These are phyloP conservation scores for Saprolegnia parasitica DNA, from an alignment of 352 stramenopile species.

Conservation along the genomic window DNA sequence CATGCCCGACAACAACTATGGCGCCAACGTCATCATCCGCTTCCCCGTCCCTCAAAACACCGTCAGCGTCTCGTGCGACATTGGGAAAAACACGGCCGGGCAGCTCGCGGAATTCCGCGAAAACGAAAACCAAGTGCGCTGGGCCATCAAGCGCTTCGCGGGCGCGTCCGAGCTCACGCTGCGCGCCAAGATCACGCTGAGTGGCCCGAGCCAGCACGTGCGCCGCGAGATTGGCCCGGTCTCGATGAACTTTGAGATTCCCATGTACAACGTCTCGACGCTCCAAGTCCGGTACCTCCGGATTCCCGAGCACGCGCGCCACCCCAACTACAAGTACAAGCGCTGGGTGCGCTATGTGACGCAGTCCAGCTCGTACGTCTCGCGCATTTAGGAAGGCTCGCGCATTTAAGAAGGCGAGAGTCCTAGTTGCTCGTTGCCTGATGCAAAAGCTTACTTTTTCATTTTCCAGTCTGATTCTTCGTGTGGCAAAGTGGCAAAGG, in stretches of 20 bases:
- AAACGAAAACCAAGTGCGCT: constrained; percentile 93
- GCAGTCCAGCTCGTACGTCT: constrained; percentile 97
- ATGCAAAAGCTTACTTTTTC: constrained; percentile 1
- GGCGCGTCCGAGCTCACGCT: constrained; percentile 94
- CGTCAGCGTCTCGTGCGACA: constrained; percentile 71
- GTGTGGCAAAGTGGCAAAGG: not conserved
- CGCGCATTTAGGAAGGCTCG: constrained; percentile 80
- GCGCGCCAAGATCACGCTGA: constrained; percentile 87
- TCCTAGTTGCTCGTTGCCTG: too few species aligned
- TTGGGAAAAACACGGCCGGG: constrained; percentile 61
- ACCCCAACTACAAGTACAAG: constrained; percentile 97
- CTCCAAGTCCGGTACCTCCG: constrained; percentile 97
- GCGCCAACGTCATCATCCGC: constrained; percentile 93
- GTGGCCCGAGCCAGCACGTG: constrained; percentile 60
- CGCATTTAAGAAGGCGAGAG: constrained; percentile 85
- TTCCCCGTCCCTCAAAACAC: constrained; percentile 90
- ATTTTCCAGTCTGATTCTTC: constrained; percentile 18
- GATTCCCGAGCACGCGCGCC: constrained; percentile 92
- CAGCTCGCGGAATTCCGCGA: constrained; percentile 94
- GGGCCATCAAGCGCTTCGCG: constrained; percentile 96
- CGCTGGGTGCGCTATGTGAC: constrained; percentile 99
- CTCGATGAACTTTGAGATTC: constrained; percentile 99
- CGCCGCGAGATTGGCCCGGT: constrained; percentile 95
- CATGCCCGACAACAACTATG: constrained; percentile 94
- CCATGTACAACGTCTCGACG: constrained; percentile 99